A percentile compares a stretch with the other conserved stretches of the same genome.
Conservation (phyloP, 1,284 basidiomycete species). For the Melampsora larici-populina region DNA sequence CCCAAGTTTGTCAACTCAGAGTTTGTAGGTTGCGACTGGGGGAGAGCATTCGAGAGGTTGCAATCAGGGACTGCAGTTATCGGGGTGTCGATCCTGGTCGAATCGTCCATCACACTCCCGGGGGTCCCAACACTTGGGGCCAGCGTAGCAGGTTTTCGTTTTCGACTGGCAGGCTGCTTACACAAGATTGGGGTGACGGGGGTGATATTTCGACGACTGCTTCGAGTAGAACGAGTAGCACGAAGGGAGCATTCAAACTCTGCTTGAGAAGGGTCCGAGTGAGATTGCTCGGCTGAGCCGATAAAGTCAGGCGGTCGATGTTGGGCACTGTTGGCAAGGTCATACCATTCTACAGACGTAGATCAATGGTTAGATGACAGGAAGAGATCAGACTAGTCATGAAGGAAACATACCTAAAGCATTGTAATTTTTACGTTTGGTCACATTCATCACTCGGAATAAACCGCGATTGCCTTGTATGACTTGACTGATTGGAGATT, state of each 20-base stretch:
- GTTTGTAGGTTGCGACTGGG: no score
- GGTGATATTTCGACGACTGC: constrained; percentile 27
- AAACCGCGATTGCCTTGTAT: constrained; percentile 80
- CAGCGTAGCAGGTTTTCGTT: constrained; percentile 25
- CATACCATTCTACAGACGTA: constrained; percentile 34
- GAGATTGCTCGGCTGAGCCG: background rate
- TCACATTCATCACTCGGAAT: constrained; percentile 86
- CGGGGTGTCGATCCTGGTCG: background rate
- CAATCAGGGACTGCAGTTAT: background rate
- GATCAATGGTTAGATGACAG: background rate
- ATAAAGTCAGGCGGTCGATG: constrained; percentile 34
- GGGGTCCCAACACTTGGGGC: background rate
- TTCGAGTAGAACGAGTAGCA: constrained; percentile 31
- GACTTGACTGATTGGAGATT: constrained; percentile 82
- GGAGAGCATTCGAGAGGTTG: background rate
- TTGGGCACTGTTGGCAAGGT: constrained; percentile 34
- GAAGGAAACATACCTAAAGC: constrained; percentile 43
- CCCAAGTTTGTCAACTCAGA: no score
- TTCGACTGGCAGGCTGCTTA: constrained; percentile 12
- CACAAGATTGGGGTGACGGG: constrained; percentile 32
- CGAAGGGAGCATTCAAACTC: background rate
- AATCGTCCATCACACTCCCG: background rate
- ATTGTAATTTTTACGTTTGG: constrained; percentile 67
- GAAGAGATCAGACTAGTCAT: background rate
- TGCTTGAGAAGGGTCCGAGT: background rate